These are phyloP conservation scores for Rhynchospora breviuscula DNA, from an alignment of 176 grass and related monocot species.

Conservation along the genomic window DNA sequence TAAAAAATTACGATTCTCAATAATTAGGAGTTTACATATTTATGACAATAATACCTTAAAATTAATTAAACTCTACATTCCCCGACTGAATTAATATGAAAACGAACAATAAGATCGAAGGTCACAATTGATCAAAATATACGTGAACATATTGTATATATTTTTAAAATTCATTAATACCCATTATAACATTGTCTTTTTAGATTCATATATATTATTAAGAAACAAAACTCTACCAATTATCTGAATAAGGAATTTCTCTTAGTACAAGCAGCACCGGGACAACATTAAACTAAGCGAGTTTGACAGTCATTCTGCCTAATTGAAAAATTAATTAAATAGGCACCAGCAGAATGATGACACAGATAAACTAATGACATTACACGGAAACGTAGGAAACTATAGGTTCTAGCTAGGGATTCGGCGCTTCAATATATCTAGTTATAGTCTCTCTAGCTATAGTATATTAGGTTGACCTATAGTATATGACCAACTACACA, in stretches of 20 bases:
- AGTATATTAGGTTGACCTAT: background rate
- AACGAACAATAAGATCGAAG: background rate
- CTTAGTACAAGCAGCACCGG: too few relatives aligned
- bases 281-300: background rate
- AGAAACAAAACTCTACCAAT: too few relatives aligned
- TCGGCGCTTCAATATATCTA: background rate
- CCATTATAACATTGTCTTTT: too few relatives aligned
- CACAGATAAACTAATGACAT: background rate
- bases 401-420: slow-evolving; percentile 4
- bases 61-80: background rate
- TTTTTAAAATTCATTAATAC: background rate
- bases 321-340: background rate
- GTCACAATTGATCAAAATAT: background rate
- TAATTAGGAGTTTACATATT: background rate
- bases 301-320: background rate
- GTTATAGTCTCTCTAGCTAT: background rate
- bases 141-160: background rate
- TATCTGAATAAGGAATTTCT: too few relatives aligned
- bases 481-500: background rate
- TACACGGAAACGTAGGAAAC: background rate
- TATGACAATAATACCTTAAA: background rate
- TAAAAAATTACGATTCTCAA: background rate
- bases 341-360: background rate
- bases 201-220: too few relatives aligned
- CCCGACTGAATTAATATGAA: background rate